Percentiles rank a stretch among this genome's conserved stretches.
These are phyloP conservation scores for Aspergillus aculeatus DNA, from an alignment of 2,329 filamentous ascomycete genomes.

Conservation along the genomic window DNA sequence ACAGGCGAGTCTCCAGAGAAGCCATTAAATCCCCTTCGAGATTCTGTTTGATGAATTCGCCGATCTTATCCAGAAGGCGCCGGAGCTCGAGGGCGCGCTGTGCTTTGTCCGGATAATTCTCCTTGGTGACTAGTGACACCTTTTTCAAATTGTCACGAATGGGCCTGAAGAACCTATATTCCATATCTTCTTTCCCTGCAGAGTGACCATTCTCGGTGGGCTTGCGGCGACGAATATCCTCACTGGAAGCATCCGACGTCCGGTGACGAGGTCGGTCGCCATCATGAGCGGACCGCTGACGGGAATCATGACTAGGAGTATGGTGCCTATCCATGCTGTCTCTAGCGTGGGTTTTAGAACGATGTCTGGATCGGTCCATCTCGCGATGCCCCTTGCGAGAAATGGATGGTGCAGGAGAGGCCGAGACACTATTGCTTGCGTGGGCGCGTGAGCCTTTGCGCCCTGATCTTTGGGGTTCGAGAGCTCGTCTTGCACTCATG, in stretches of 20 bases:
- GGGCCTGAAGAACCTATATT: conserved; percentile 48
- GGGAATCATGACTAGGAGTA: conserved; percentile 42
- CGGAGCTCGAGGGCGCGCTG: conserved; percentile 46
- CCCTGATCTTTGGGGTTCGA: conserved; percentile 92
- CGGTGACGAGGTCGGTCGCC: conserved; percentile 34
- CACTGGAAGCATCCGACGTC: conserved; percentile 34
- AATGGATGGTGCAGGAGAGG: conserved; percentile 46
- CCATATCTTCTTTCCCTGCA: conserved; percentile 38
- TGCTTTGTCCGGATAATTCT: conserved; percentile 44
- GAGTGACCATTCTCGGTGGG: conserved; percentile 38
- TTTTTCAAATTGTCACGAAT: conserved; percentile 44
- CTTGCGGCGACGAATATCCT: conserved; percentile 37
- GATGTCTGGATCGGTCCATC: conserved; percentile 41
- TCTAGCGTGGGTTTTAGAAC: conserved; percentile 43
- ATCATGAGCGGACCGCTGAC: conserved; percentile 37
- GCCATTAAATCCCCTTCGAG: conserved; percentile 39
- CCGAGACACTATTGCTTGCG: conserved; percentile 42
- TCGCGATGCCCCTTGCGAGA: conserved; percentile 45
- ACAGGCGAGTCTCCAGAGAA: conserved; percentile 45
- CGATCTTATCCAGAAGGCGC: conserved; percentile 45
- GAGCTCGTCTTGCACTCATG: conserved; percentile 69
- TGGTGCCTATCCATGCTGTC: conserved; percentile 45
- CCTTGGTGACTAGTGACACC: conserved; percentile 48
- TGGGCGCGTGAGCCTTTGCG: conserved; percentile 61
- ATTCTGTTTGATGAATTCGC: conserved; percentile 46